Evolutionary conservation across 31 red algal species (phyloP).

Genomic region (Endocladia muricata): DNA sequence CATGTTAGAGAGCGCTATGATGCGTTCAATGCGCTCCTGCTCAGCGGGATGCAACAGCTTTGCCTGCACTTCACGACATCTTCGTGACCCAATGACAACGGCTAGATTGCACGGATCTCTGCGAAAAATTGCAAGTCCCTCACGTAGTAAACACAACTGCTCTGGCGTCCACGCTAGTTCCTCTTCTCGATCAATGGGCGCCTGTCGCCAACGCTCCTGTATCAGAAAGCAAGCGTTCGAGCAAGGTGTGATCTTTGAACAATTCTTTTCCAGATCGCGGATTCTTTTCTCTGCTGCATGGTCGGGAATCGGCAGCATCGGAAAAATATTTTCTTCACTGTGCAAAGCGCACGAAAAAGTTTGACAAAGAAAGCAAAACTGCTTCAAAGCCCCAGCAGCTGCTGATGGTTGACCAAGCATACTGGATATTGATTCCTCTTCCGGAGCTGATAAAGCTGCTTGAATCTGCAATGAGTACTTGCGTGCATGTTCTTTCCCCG

Average conservation of each 20-base stretch:
- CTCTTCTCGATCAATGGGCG: background rate
- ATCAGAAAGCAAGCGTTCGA: slow-evolving; percentile 40
- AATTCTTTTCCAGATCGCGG: background rate
- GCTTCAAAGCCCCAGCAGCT: background rate
- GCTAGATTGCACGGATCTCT: slow-evolving; percentile 34
- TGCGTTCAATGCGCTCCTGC: background rate
- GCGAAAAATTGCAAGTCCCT: slow-evolving; percentile 10
- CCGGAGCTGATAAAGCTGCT: background rate
- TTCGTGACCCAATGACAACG: slow-evolving; percentile 31
- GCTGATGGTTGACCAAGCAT: background rate
- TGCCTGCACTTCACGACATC: slow-evolving; percentile 37
- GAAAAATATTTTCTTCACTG: slow-evolving; percentile 27
- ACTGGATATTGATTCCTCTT: background rate
- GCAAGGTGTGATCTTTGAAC: slow-evolving; percentile 9
- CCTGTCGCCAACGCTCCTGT: background rate
- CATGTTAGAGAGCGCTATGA: too few relatives aligned
- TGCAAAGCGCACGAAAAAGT: slow-evolving; percentile 51
- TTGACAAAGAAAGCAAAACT: slow-evolving; percentile 63
- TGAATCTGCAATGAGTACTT: slow-evolving; percentile 3
- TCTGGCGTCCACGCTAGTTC: slow-evolving; percentile 28
- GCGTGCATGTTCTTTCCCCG: background rate
- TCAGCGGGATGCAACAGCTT: background rate
- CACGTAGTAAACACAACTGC: slow-evolving; percentile 23
- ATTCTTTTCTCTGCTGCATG: slow-evolving; percentile 7
- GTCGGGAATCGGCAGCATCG: slow-evolving; percentile 53